These are phyloP conservation scores for Daedaleopsis sinensis DNA, from an alignment of 768 basidiomycete species.

Conservation along the genomic window DNA sequence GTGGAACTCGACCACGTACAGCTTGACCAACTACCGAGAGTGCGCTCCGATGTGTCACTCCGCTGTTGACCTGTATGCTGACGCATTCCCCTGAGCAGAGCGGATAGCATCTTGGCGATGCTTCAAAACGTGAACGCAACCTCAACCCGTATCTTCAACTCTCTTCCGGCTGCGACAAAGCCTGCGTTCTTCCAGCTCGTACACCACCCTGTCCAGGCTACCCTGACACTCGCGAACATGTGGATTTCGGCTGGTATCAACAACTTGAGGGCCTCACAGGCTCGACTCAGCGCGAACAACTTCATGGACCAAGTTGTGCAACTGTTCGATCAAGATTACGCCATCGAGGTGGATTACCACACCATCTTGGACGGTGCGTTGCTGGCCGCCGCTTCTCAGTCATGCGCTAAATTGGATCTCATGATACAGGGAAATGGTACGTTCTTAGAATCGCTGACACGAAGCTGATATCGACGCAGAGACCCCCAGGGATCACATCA, in stretches of 20 bases:
- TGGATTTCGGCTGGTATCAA: slow-evolving; percentile 62
- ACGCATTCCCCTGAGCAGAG: not conserved
- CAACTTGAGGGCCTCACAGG: slow-evolving; percentile 65
- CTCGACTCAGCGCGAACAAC: slow-evolving; percentile 60
- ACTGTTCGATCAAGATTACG: slow-evolving; percentile 63
- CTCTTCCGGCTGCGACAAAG: slow-evolving; percentile 47
- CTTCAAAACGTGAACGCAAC: slow-evolving; percentile 53
- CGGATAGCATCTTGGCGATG: slow-evolving; percentile 50
- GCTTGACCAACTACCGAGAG: slow-evolving; percentile 71
- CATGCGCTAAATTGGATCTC: not conserved
- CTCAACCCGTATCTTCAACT: slow-evolving; percentile 58
- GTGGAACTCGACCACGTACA: slow-evolving; percentile 61
- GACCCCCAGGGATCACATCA: slow-evolving; percentile 45
- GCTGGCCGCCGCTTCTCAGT: not conserved
- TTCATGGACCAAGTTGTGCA: slow-evolving; percentile 56
- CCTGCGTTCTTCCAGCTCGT: slow-evolving; percentile 75
- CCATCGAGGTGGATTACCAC: slow-evolving; percentile 64
- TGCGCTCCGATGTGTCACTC: slow-evolving; percentile 35
- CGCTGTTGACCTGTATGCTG: not conserved
- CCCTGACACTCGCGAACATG: slow-evolving; percentile 58
- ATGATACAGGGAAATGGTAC: slow-evolving; percentile 58
- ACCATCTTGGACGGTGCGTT: slow-evolving; percentile 52
- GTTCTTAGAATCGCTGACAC: slow-evolving; percentile 43
- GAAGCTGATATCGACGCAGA: not conserved
- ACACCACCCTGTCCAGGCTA: slow-evolving; percentile 64